These are phyloP conservation scores for Entomortierella chlamydospora DNA, from an alignment of 192 early-diverging fungal genomes.

Conservation along the genomic window DNA sequence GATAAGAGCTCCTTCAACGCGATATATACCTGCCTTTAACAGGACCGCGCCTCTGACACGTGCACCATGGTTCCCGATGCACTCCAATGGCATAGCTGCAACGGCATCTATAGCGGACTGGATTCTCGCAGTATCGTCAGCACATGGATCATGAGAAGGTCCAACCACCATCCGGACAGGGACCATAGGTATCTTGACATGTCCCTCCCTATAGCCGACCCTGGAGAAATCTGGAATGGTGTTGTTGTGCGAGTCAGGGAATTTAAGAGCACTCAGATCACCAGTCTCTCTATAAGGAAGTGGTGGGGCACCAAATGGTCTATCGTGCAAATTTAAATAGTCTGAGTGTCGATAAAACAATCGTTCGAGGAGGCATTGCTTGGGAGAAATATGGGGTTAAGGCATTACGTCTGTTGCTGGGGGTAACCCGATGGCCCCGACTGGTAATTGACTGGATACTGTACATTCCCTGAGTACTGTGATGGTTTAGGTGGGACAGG, in stretches of 20 bases:
- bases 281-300: constrained; percentile 9
- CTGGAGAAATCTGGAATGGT: constrained; percentile 44
- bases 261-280: constrained; percentile 10
- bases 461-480: background rate
- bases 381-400: no score
- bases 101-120: constrained; percentile 40
- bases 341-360: no score
- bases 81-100: constrained; percentile 14
- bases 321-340: constrained; percentile 1
- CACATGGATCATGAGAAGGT: constrained; percentile 25
- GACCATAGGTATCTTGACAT: constrained; percentile 34
- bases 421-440: no score
- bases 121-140: constrained; percentile 38
- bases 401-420: background rate
- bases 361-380: no score
- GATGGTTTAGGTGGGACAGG: background rate
- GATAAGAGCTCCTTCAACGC: constrained; percentile 39
- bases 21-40: constrained; percentile 39
- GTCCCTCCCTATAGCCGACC: constrained; percentile 48
- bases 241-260: constrained; percentile 26
- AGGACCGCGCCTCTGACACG: constrained; percentile 40
- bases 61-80: constrained; percentile 29
- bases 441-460: background rate
- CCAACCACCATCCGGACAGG: constrained; percentile 40
- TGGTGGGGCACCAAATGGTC: constrained; percentile 17